Base-by-base conservation (phyloP, 805 yeast genomes). In the Nakazawaea ishiwadae region DNA sequence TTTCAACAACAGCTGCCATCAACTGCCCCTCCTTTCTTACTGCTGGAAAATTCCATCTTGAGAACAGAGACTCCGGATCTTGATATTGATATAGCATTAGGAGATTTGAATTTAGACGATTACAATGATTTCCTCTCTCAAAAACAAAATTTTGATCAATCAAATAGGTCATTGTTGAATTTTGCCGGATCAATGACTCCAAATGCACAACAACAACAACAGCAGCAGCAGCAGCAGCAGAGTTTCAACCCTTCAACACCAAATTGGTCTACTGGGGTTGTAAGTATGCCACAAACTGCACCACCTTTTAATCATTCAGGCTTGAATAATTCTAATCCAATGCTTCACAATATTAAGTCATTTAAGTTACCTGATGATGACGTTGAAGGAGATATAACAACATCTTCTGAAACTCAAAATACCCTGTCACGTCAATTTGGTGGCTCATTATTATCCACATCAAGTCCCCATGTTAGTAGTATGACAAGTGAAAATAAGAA, bases 11-110 rank as follows among this genome's bases (percentile, higher is more conserved):
- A 29, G 12, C 28, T 31, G 26, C 42, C 39, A 3, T 9, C 31
- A 5, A 31, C 41, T 16, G 37, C 37, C n/a, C 38, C 45, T n/a
- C 41, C 38, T 4, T 28, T 29, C 18, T 14, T 26, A 5, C 11
- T 20, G 14, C 33, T 12, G 19, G 40, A 41, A 5, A 31, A 23
- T 17, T 41, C 40, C 2, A 31, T 41, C n/a, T 34, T 42, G 16
- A 24, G 45, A 12, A 37, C 45, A 2, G 42, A 37, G 28, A 42
- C 45, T 18, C 45, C 45, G 14, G 42, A 42, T 3, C 37, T 42
- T 42, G 45, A 42, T 33, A 42, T 42, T 15, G 45, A 42, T 20
- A 10, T 42, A 5, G 42, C 42, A 3, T 19, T 42, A 18, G 45
- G 45, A 3, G 42, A 42, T 28, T 37, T 42, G 28, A 42, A 42